Percentiles rank a stretch among this genome's conserved stretches.
Conservation (phyloP, 805 yeast genomes). For the Kazachstania martiniae region DNA sequence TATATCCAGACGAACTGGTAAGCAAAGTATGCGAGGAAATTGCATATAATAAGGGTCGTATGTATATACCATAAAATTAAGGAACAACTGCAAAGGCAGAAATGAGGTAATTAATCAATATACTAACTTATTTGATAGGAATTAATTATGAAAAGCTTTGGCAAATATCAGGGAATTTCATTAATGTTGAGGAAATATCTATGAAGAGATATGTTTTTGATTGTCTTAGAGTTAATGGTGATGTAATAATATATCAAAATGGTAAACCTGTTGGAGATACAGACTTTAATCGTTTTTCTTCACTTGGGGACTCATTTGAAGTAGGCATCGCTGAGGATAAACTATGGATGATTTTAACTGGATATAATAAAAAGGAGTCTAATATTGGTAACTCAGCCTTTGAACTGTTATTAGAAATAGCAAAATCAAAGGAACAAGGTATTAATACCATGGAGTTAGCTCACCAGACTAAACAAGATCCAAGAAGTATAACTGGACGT, state of each 20-base stretch:
- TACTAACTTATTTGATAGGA: too few species aligned
- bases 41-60: conserved; percentile 24
- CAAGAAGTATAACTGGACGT: conserved; percentile 57
- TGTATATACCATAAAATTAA: conserved; percentile 3
- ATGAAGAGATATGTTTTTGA: conserved; percentile 14
- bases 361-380: conserved; percentile 40
- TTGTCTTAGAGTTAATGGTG: conserved; percentile 11
- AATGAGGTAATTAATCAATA: too few species aligned
- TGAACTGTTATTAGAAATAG: conserved; percentile 47
- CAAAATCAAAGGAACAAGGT: conserved; percentile 45
- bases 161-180: conserved; percentile 7
- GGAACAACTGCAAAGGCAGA: too few species aligned
- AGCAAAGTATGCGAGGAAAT: conserved; percentile 18
- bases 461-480: conserved; percentile 52
- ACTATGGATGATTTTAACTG: conserved; percentile 49
- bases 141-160: too few species aligned
- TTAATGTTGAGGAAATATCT: conserved; percentile 4
- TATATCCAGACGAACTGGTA: conserved; percentile 26
- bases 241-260: conserved; percentile 8
- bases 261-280: conserved; percentile 4
- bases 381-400: conserved; percentile 46
- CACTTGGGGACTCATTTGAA: conserved; percentile 3
- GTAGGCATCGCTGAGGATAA: conserved; percentile 41
- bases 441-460: conserved; percentile 50
- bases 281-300: conserved; percentile 1